Evolutionary conservation across 768 basidiomycete species (phyloP).

Genomic region (Collybia nuda): DNA sequence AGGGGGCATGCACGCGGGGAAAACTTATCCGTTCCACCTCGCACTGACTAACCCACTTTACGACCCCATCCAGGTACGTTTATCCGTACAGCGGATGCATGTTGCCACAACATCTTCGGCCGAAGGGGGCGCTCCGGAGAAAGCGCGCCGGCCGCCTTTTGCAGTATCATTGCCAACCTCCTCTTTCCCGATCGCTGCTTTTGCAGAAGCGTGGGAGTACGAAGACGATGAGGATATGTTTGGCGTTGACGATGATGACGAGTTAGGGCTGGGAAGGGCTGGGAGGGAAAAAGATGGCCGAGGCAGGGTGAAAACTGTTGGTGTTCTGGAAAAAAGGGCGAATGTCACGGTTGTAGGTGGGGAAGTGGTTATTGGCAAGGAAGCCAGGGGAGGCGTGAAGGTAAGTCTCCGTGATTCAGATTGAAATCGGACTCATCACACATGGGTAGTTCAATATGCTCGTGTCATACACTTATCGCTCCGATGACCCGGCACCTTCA

Average conservation of each 20-base stretch:
- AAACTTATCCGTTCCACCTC: conserved; percentile 85
- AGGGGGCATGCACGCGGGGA: conserved; percentile 64
- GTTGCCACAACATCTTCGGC: conserved; percentile 39
- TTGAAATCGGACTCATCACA: neutral
- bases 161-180: conserved; percentile 77
- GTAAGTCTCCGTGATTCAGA: conserved; percentile 39
- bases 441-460: conserved; percentile 83
- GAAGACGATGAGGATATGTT: conserved; percentile 96
- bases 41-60: conserved; percentile 94
- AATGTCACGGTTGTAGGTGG: conserved; percentile 89
- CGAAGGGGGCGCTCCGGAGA: conserved; percentile 44
- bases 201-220: conserved; percentile 97
- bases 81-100: conserved; percentile 74
- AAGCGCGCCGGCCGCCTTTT: conserved; percentile 70
- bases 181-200: conserved; percentile 82
- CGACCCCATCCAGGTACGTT: conserved; percentile 90
- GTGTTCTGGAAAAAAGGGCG: conserved; percentile 84
- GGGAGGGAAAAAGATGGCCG: conserved; percentile 46
- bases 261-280: conserved; percentile 29
- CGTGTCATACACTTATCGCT: conserved; percentile 90
- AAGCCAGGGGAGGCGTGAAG: conserved; percentile 75
- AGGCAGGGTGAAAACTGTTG: conserved; percentile 58
- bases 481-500: conserved; percentile 77
- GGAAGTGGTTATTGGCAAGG: conserved; percentile 82
- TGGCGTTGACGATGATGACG: conserved; percentile 63